Evolutionary conservation across 1,139 yeast species (phyloP).

Genomic region (Sugiyamaella neomexicana): DNA sequence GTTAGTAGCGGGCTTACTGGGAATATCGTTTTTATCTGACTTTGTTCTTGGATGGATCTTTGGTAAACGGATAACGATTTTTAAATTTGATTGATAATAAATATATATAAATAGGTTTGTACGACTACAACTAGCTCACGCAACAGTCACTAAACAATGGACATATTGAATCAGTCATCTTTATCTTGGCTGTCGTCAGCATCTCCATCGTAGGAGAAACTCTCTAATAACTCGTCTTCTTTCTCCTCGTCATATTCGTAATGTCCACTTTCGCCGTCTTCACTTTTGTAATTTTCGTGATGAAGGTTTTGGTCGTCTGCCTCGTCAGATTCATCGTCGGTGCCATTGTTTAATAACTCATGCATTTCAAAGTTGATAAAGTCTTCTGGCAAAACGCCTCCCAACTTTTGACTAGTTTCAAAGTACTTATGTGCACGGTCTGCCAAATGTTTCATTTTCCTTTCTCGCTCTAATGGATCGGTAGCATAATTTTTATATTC

Average conservation of each 20-base stretch:
- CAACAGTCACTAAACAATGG: too few relatives aligned
- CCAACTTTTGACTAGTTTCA: slow-evolving; percentile 39
- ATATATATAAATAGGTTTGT: background rate
- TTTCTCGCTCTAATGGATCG: background rate
- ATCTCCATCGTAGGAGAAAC: background rate
- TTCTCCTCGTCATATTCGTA: background rate
- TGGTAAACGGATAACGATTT: slow-evolving; percentile 10
- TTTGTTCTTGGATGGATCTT: slow-evolving; percentile 13
- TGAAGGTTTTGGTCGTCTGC: background rate
- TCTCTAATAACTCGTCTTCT: background rate
- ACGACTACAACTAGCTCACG: background rate
- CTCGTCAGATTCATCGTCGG: slow-evolving; percentile 9
- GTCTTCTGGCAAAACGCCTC: slow-evolving; percentile 32
- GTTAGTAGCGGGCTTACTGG: slow-evolving; percentile 5
- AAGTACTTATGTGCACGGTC: slow-evolving; percentile 34
- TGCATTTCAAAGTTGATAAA: slow-evolving; percentile 25
- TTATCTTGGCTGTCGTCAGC: background rate
- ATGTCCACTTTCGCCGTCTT: too few relatives aligned
- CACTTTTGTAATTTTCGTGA: background rate
- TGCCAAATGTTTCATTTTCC: slow-evolving; percentile 14
- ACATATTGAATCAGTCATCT: background rate
- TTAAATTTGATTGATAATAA: slow-evolving; percentile 5
- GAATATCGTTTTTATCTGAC: slow-evolving; percentile 5
- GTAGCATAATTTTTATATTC: slow-evolving; percentile 3
- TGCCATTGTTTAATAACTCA: background rate